Evolutionary conservation across 805 yeast genomes (phyloP).

Genomic region (Candida nitratophila): DNA sequence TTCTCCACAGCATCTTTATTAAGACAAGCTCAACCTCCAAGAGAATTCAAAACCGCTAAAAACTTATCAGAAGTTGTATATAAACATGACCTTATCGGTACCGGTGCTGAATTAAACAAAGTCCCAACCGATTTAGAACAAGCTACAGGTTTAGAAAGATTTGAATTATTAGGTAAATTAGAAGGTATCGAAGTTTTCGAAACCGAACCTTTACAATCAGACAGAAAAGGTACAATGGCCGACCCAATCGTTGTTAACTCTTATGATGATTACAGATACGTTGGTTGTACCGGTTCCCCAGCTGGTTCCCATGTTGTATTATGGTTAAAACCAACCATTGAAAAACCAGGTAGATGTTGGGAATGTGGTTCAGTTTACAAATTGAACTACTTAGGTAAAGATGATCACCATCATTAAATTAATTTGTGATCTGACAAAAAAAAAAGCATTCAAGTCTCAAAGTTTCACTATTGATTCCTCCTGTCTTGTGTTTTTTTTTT

Average conservation of each 20-base stretch:
- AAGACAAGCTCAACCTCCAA: slow-evolving; percentile 17
- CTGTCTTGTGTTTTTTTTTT: too few species aligned
- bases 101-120: slow-evolving; percentile 77
- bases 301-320: slow-evolving; percentile 84
- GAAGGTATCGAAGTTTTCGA: slow-evolving; percentile 96
- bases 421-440: too few species aligned
- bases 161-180: slow-evolving; percentile 86
- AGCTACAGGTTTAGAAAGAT: slow-evolving; percentile 97
- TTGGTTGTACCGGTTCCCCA: slow-evolving; percentile 96
- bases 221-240: slow-evolving; percentile 83
- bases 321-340: slow-evolving; percentile 88
- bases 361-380: slow-evolving; percentile 96
- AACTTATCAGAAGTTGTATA: slow-evolving; percentile 73
- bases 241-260: slow-evolving; percentile 89
- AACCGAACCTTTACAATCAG: slow-evolving; percentile 76
- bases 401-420: slow-evolving; percentile 40
- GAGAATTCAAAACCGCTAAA: slow-evolving; percentile 54
- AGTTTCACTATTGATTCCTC: too few species aligned
- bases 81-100: slow-evolving; percentile 73
- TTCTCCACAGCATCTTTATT: slow-evolving; percentile 25
- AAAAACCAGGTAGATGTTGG: slow-evolving; percentile 91
- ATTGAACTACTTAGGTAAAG: slow-evolving; percentile 81
- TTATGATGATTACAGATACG: slow-evolving; percentile 87
- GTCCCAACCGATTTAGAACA: slow-evolving; percentile 94
- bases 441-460: too few species aligned